Evolutionary conservation across 1,284 basidiomycete genomes (phyloP).

Genomic region (Tetrapyrgos nigripes): DNA sequence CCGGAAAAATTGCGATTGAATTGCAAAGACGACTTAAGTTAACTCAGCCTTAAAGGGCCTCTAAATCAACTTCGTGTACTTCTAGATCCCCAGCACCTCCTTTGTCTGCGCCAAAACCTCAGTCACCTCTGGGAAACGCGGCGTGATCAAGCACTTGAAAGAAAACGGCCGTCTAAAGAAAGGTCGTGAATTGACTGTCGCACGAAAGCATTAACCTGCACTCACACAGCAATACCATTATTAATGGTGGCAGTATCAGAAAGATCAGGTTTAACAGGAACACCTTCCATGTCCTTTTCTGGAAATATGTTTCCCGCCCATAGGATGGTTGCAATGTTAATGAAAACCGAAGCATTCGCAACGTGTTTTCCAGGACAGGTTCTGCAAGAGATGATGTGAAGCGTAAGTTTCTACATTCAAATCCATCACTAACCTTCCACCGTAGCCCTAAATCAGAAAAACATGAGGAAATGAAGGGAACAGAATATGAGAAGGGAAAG

Average conservation of each 20-base stretch:
- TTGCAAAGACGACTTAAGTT: too few relatives aligned
- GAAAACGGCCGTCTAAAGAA: too few relatives aligned
- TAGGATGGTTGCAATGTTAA: constrained; percentile 20
- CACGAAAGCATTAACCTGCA: background rate
- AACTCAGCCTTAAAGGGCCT: too few relatives aligned
- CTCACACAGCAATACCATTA: constrained; percentile 6
- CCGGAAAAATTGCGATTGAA: too few relatives aligned
- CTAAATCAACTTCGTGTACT: too few relatives aligned
- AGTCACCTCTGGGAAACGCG: too few relatives aligned
- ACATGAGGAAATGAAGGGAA: background rate
- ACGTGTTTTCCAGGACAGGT: constrained; percentile 18
- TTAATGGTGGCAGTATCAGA: constrained; percentile 1
- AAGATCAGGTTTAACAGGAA: background rate
- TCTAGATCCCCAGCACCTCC: too few relatives aligned
- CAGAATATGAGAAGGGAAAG: background rate
- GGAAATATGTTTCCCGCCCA: constrained; percentile 15
- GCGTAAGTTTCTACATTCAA: background rate
- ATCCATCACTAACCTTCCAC: constrained; percentile 1
- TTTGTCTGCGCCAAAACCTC: too few relatives aligned
- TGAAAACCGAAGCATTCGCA: constrained; percentile 20
- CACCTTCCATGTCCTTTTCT: background rate
- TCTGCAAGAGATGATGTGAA: background rate
- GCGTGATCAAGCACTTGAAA: too few relatives aligned
- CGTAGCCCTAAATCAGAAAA: background rate
- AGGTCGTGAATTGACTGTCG: too few relatives aligned